A percentile compares a stretch with the other conserved stretches of the same genome.
Conservation (phyloP, 1,284 basidiomycete genomes). For the Heterobasidion occidentale region DNA sequence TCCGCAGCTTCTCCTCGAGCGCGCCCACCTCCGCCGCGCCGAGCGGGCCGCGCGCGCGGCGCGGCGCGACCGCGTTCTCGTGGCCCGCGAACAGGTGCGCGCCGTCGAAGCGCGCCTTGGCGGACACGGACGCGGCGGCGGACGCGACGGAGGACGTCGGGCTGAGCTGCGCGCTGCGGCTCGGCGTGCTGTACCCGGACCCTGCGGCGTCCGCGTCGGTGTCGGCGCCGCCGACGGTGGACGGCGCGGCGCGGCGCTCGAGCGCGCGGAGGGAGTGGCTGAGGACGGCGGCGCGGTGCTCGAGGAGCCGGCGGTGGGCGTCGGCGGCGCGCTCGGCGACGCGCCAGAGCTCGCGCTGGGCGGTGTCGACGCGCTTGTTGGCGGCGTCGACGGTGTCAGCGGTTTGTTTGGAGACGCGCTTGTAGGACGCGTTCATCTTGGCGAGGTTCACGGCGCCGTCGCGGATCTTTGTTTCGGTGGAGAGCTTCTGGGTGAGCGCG, state of each 20-base stretch:
- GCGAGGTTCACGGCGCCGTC: slow-evolving; percentile 68
- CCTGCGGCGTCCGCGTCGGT: slow-evolving; percentile 17
- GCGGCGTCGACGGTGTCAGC: slow-evolving; percentile 63
- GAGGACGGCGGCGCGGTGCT: slow-evolving; percentile 75
- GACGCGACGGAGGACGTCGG: slow-evolving; percentile 42
- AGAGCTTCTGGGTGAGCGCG: slow-evolving; percentile 61
- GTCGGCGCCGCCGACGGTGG: slow-evolving; percentile 15
- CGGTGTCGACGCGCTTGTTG: slow-evolving; percentile 55
- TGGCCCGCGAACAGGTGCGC: slow-evolving; percentile 78
- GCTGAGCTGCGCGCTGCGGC: slow-evolving; percentile 41
- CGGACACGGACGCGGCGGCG: slow-evolving; percentile 28
- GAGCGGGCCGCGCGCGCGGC: slow-evolving; percentile 25
- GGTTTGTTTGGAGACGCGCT: slow-evolving; percentile 56
- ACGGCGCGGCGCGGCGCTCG: slow-evolving; percentile 47
- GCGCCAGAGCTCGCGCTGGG: slow-evolving; percentile 63
- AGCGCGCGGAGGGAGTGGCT: slow-evolving; percentile 58
- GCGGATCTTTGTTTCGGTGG: slow-evolving; percentile 72
- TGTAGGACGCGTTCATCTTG: slow-evolving; percentile 53
- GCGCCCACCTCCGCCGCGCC: slow-evolving; percentile 26
- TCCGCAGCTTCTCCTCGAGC: slow-evolving; percentile 13
- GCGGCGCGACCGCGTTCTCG: slow-evolving; percentile 51
- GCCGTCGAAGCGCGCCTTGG: slow-evolving; percentile 61
- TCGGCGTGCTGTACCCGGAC: slow-evolving; percentile 47
- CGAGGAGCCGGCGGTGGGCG: slow-evolving; percentile 52
- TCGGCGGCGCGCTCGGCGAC: slow-evolving; percentile 56